A percentile compares a stretch with the other conserved stretches of the same genome.
These are phyloP conservation scores for Pseudogymnoascus sp. DNA, from an alignment of 2,329 filamentous ascomycete species.

Conservation along the genomic window DNA sequence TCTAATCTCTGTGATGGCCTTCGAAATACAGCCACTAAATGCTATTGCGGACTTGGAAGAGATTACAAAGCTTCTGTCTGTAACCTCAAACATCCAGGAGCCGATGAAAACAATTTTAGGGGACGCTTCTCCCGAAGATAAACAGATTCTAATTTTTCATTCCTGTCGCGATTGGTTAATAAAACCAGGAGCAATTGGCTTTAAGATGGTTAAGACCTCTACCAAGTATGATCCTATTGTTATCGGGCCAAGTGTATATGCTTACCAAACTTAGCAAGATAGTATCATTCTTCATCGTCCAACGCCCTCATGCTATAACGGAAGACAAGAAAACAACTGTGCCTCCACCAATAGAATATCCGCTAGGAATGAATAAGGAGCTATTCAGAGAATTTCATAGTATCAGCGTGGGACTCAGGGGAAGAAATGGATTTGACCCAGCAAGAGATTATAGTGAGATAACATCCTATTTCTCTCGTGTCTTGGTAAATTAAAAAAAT, in stretches of 20 bases:
- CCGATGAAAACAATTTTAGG: not conserved
- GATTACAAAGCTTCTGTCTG: not conserved
- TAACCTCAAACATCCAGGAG: not conserved
- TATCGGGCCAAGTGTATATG: not conserved
- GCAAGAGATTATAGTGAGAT: not conserved
- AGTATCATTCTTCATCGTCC: not conserved
- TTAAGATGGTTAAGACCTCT: not conserved
- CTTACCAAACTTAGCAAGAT: not conserved
- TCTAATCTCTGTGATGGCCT: not conserved
- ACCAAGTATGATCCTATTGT: not conserved
- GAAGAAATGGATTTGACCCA: not conserved
- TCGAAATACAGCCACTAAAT: not conserved
- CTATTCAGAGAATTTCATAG: not conserved
- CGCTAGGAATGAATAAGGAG: not conserved
- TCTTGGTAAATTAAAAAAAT: no score
- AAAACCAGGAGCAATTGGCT: not conserved
- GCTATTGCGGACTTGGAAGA: not conserved
- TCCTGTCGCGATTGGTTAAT: not conserved
- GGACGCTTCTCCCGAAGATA: not conserved
- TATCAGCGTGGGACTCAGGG: not conserved
- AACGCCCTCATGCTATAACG: not conserved
- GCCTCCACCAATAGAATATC: not conserved
- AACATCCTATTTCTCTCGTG: not conserved
- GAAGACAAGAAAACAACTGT: not conserved
- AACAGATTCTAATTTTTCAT: not conserved